Evolutionary conservation across 805 yeast genomes (phyloP).

Genomic region (Candida manassasensis): DNA sequence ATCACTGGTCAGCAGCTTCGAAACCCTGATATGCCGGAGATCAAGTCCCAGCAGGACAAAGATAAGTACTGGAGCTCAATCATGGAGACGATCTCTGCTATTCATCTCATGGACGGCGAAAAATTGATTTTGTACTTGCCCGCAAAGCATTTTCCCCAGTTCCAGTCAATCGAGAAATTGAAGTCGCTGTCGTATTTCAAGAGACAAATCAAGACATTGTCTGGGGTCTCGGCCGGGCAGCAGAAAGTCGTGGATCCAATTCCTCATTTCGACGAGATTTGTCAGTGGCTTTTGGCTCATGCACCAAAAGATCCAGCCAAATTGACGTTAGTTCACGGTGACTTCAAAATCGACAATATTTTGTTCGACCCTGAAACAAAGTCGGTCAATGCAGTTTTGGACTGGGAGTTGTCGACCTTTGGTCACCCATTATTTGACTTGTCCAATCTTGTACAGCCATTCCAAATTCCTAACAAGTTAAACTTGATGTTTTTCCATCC

Average conservation of each 20-base stretch:
- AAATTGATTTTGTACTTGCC: conserved; percentile 43
- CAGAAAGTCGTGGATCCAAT: conserved; percentile 40
- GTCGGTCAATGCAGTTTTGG: conserved; percentile 50
- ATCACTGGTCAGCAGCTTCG: conserved; percentile 54
- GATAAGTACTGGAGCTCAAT: conserved; percentile 43
- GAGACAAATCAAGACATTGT: conserved; percentile 48
- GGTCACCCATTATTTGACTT: conserved; percentile 64
- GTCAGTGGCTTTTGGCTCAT: conserved; percentile 36
- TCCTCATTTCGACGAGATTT: conserved; percentile 41
- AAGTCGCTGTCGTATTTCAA: conserved; percentile 39
- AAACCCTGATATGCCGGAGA: conserved; percentile 43
- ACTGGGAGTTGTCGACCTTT: conserved; percentile 63
- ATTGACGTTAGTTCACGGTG: conserved; percentile 55
- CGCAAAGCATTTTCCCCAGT: conserved; percentile 39
- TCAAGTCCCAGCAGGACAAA: conserved; percentile 19
- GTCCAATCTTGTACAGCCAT: conserved; percentile 55
- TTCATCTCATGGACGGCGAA: conserved; percentile 46
- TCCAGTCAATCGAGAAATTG: conserved; percentile 18
- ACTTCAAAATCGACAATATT: conserved; percentile 60
- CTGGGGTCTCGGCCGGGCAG: conserved; percentile 37
- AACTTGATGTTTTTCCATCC: conserved; percentile 27
- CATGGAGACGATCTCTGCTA: conserved; percentile 42
- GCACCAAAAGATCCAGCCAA: conserved; percentile 46
- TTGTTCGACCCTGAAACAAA: conserved; percentile 52
- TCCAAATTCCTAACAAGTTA: conserved; percentile 37